Base-by-base conservation (phyloP, 495 filamentous ascomycete species). In the Pyrenopolyporus hunteri region DNA sequence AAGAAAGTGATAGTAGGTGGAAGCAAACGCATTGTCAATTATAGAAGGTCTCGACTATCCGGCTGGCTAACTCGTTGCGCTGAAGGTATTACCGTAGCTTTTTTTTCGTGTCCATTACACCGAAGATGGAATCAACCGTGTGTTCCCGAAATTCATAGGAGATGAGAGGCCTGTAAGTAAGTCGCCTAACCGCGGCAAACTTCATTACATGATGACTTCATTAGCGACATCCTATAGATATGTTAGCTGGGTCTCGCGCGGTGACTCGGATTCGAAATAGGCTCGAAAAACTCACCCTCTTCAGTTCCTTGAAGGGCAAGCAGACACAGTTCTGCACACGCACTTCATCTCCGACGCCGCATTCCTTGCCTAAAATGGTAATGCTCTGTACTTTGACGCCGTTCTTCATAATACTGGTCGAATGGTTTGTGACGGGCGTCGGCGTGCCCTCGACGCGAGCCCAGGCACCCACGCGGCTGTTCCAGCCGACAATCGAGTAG, bases 311-410 rank as follows among this genome's bases (percentile, higher is more conserved):
- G 73, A 93, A 97, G 19, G 94, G 94, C 79, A 99, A 75, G 76
- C 94, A 97, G 54, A 99, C 88, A 73, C 94, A 99, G 78, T 99
- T 99, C 79, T 97, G 94, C 64, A 99, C 92, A 49, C 92, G 86
- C 23, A 99, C 89, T 72, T 99, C 94, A 67, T 99, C 94, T 1
- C 87, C 92, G 45, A 98, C 95, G 26, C 80, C 87, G 69, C 95
- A 98, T 74, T 98, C 94, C 80, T 97, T 97, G 70, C 93, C 94
- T 62, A 98, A 78, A 64, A 98, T 98, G 29, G 93, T 97, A 72
- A 98, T 96, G 76, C 91, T 96, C 80, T 98, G 94, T 47, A 98
- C 95, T 82, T 97, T 98, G 75, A 98, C 85, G 26, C 94, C 94
- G 61, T 96, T 94, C 85, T 96, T 97, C 68, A 98, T 78, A 63